Conservation (phyloP, 345 rosid species). For the Eucalyptus rudis region DNA sequence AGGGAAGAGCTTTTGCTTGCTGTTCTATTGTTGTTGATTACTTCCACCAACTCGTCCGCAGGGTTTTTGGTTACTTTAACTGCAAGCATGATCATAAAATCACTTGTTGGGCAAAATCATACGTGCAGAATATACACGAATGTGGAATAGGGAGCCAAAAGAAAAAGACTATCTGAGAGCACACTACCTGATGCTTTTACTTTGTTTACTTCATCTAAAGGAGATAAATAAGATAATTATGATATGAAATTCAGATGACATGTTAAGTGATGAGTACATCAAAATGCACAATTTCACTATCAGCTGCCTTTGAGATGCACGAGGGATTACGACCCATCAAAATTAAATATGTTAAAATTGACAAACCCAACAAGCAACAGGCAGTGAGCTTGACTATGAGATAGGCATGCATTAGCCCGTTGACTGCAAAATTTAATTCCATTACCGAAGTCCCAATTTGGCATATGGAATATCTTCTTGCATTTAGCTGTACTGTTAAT, state of each 20-base stretch:
- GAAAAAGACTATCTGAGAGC: background rate
- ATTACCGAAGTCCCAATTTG: background rate
- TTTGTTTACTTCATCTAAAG: background rate
- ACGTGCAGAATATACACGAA: background rate
- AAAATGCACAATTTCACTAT: background rate
- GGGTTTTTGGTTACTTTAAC: constrained; percentile 47
- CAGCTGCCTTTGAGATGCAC: background rate
- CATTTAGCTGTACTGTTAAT: background rate
- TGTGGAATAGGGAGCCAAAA: background rate
- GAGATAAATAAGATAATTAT: background rate
- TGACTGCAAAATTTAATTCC: background rate
- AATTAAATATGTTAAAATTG: background rate
- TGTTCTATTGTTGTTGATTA: constrained; percentile 38
- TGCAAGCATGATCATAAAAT: background rate
- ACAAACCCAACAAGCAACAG: background rate
- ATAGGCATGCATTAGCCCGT: background rate
- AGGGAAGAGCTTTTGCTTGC: constrained; percentile 38
- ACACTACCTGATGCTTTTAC: background rate
- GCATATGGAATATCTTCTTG: background rate
- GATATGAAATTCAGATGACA: background rate
- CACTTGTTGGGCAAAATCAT: background rate
- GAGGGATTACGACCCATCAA: background rate
- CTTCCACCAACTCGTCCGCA: constrained; percentile 51
- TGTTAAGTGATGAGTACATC: background rate
- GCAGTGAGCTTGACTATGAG: background rate